These are phyloP conservation scores for Liriodendron chinense DNA, from an alignment of 164 flowering plant genomes.

Conservation along the genomic window DNA sequence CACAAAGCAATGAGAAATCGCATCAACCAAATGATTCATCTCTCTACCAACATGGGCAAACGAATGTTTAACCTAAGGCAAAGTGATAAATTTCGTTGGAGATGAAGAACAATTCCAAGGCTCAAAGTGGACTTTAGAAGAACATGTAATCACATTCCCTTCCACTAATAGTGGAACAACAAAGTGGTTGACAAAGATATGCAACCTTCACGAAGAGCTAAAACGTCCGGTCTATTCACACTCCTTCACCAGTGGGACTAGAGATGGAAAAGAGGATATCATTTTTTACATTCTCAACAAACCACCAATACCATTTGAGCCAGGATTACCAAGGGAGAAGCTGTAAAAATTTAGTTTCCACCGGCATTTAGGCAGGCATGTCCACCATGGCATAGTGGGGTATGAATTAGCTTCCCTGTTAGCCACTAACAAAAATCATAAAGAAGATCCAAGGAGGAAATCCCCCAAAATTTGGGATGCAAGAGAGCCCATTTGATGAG, in stretches of 20 bases:
- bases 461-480: too few relatives aligned
- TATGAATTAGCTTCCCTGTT: too few relatives aligned
- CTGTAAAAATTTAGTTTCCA: neutral
- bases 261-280: too few relatives aligned
- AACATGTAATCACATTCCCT: neutral
- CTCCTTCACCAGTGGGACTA: too few relatives aligned
- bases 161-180: neutral
- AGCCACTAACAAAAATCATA: too few relatives aligned
- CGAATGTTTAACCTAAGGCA: neutral
- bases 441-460: too few relatives aligned
- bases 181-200: neutral
- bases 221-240: too few relatives aligned
- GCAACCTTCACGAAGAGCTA: neutral
- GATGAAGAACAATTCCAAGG: neutral
- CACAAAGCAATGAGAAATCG: too few relatives aligned
- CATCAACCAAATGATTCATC: neutral
- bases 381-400: neutral
- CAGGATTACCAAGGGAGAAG: too few relatives aligned
- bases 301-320: too few relatives aligned
- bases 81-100: neutral
- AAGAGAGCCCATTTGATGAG: too few relatives aligned
- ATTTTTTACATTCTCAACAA: too few relatives aligned
- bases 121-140: neutral
- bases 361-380: neutral
- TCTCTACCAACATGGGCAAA: neutral